A percentile compares a stretch with the other conserved stretches of the same genome.
Conservation (phyloP, 169 alveolate species). For the Cyclospora cayetanensis region DNA sequence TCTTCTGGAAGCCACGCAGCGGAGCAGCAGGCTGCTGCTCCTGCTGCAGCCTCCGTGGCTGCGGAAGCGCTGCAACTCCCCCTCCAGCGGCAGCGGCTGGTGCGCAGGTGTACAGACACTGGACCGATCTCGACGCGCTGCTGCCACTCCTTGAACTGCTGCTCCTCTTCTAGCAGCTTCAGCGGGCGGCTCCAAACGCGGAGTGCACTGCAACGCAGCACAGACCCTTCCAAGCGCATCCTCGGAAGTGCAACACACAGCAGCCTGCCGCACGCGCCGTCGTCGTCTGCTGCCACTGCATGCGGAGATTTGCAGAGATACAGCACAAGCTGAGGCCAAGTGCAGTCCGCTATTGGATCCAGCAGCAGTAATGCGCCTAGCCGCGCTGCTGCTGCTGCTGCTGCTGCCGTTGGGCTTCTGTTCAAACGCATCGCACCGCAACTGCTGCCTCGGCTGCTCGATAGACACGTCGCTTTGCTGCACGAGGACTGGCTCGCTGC, state of each 20-base stretch:
- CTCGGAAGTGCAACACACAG: slow-evolving; percentile 16
- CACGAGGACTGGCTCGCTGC: no score
- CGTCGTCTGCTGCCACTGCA: slow-evolving; percentile 10
- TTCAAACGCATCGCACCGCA: no score
- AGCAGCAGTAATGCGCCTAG: slow-evolving; percentile 51
- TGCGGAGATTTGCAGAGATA: slow-evolving; percentile 5
- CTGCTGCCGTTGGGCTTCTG: not conserved
- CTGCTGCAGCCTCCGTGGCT: not conserved
- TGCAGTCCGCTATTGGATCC: slow-evolving; percentile 49
- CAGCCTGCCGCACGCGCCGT: slow-evolving; percentile 2
- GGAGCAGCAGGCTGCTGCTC: slow-evolving; percentile 37
- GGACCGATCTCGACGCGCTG: slow-evolving; percentile 35
- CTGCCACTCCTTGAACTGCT: not conserved
- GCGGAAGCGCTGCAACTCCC: not conserved
- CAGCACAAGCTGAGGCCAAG: slow-evolving; percentile 43
- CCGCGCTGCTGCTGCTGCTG: slow-evolving; percentile 51
- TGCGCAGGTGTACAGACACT: slow-evolving; percentile 30
- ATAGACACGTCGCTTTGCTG: no score
- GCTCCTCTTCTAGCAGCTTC: slow-evolving; percentile 22
- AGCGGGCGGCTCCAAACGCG: not conserved
- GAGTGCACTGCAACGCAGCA: slow-evolving; percentile 47
- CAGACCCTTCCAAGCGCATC: not conserved
- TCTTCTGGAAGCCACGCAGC: not conserved
- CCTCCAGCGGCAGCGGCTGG: not conserved
- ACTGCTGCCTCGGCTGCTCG: not conserved